Evolutionary conservation across 495 filamentous ascomycete species (phyloP), one percentile per base, ranked within the genome.

Genomic region (Pyronema domesticum): DNA sequence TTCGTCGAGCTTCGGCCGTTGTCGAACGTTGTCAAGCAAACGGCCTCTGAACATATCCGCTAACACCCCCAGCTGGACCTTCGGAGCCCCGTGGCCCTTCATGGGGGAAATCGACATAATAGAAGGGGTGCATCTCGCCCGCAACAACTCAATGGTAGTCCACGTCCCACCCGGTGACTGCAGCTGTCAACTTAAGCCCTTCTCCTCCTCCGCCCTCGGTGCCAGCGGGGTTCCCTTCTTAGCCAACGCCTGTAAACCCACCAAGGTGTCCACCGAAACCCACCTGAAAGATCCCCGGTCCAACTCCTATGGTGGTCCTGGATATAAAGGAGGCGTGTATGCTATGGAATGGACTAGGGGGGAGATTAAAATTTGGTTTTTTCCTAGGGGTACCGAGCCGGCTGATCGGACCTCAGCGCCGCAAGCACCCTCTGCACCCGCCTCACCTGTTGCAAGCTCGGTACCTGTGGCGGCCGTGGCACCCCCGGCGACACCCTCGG

Each of bases 91-190:
- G 1, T 95, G 89, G 89, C 88, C 87, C 0, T 64, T 68, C 8
- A 73, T 75, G 36, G 89, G 89, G 18, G 89, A 95, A 68, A 88
- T 94, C 58, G 88, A 94, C 71, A 87, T 95, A 59, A 81, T 95
- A 64, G 87, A 95, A 64, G 84, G 84, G 39, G 83, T 93, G 57
- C 86, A 91, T 67, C 61, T 71, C 35, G 72, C 79, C 45, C 67
- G 72, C 0, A 69, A 74, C 49, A 82, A 89, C 59, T 64, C 73
- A 37, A 79, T 91, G 58, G 80, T 84, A 3, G 72, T 95, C 35
- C 89, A 95, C 66, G 89, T 85, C 0, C 64, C 66, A 7, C 67
- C 73, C 11, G 74, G 74, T 11, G 89, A 85, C 67, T 68, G 58
- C 39, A 69, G 13, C 13, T 47, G 45, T 17, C 23, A 30, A 30